Base-by-base conservation (phyloP, 176 grass and related monocot species). In the Cenchrus purpureus region DNA sequence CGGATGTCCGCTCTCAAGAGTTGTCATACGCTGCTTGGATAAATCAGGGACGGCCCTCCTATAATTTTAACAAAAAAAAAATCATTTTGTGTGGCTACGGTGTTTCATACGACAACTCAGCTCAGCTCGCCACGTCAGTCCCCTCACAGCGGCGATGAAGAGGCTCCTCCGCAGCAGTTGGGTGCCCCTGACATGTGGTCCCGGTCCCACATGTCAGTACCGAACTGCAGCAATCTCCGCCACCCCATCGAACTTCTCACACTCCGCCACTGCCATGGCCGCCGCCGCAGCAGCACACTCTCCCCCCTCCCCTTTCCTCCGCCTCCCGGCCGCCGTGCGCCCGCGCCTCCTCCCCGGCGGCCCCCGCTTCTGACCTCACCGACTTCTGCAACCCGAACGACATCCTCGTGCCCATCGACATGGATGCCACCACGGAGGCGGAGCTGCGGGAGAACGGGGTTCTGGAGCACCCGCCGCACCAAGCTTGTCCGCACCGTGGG, bases 401-500 rank as follows among this genome's bases (percentile, higher is more conserved):
- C 32, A 46, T 92, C 72, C 59, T 89, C 15, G 11, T 71, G 19
- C 79, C 80, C n/a, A 82, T 92, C 69, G 84, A 86, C 78, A 88
- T 89, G 11, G 91, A 94, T 43, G 75, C 88, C 19, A 90, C 94
- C 17, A 94, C 90, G 70, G 93, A 96, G 78, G 86, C 90, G n/a
- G 93, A 99, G 58, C 88, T 96, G 78, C 88, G 91, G 88, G 97
- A 99, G 84, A 96, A 96, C 77, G 25, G 91, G 97, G 46, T 92
- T 94, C 91, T 90, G 97, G 71, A 95, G 97, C 90, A 95, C 97
- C 68, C 88, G 97, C 76, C 85, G 97, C 83, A 98, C 97, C 68
- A 98, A 98, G 89, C 97, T 98, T 70, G 78, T 98, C 29, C 95
- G 97, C 89, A 98, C 97, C 17, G 87, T 98, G 37, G 97, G 97